These are phyloP conservation scores for Takakia lepidozioides DNA, from an alignment of 225 moss, liverwort and hornwort species.

Conservation along the genomic window DNA sequence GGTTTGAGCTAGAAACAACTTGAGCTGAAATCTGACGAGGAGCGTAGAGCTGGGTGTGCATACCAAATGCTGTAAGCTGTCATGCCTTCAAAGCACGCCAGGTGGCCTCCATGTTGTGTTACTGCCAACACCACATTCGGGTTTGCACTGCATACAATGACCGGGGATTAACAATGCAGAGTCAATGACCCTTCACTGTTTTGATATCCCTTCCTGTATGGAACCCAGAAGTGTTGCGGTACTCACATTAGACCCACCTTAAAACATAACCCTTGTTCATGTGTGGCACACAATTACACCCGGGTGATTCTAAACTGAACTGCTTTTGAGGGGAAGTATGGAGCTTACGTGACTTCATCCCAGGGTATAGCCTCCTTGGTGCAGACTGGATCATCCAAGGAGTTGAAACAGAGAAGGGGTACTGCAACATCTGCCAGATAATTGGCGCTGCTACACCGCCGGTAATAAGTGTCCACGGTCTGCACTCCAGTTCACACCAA, in stretches of 20 bases:
- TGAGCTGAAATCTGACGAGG: too few relatives aligned
- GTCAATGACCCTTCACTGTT: too few relatives aligned
- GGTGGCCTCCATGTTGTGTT: slow-evolving; percentile 83
- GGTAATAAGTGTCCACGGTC: slow-evolving; percentile 94
- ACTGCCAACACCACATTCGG: slow-evolving; percentile 58
- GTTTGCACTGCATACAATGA: slow-evolving; percentile 46
- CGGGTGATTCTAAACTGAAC: too few relatives aligned
- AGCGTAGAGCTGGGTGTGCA: too few relatives aligned
- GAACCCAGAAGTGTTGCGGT: too few relatives aligned
- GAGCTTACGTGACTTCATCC: slow-evolving; percentile 75
- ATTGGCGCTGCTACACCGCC: slow-evolving; percentile 70
- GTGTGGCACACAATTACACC: too few relatives aligned
- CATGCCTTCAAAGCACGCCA: slow-evolving; percentile 70
- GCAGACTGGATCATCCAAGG: slow-evolving; percentile 80
- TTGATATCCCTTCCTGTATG: too few relatives aligned
- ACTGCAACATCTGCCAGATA: slow-evolving; percentile 61
- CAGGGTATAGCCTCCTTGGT: slow-evolving; percentile 78
- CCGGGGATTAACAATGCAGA: not conserved
- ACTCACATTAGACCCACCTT: too few relatives aligned
- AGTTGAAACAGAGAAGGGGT: slow-evolving; percentile 74
- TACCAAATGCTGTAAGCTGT: slow-evolving; percentile 65
- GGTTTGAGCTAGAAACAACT: too few relatives aligned
- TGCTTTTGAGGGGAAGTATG: too few relatives aligned
- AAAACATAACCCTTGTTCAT: too few relatives aligned
- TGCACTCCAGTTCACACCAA: slow-evolving; percentile 15